phyloP scores from a whole-genome alignment of 2,329 filamentous ascomycete genomes.

The Fonsecaea nubica region DNA sequence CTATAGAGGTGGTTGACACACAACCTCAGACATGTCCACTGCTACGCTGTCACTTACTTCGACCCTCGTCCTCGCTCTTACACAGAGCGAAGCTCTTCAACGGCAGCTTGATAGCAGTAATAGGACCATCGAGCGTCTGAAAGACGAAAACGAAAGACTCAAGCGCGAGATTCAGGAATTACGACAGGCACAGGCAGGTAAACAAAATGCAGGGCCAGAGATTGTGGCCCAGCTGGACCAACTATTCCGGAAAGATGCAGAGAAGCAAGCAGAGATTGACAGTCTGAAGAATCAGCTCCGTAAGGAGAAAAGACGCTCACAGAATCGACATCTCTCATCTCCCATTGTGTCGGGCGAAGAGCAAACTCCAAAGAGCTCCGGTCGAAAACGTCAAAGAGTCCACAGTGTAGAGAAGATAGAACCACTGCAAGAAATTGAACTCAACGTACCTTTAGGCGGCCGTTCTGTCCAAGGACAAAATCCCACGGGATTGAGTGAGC shows the following conservation, averaged over 20 bases:
- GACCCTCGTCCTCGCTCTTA: constrained; percentile 35
- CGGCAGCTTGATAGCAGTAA: constrained; percentile 23
- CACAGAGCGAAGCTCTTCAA: constrained; percentile 43
- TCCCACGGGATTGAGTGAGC: constrained; percentile 20
- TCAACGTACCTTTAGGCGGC: constrained; percentile 10
- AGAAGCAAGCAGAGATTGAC: constrained; percentile 39
- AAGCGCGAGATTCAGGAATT: constrained; percentile 24
- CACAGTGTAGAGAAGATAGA: constrained; percentile 12
- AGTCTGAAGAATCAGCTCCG: constrained; percentile 33
- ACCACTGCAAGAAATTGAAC: constrained; percentile 29
- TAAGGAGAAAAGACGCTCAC: constrained; percentile 29
- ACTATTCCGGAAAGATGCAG: constrained; percentile 36
- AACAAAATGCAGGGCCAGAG: constrained; percentile 4
- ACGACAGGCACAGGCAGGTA: constrained; percentile 6
- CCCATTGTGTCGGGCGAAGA: constrained; percentile 24
- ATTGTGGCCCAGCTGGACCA: constrained; percentile 30
- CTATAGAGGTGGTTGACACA: not conserved
- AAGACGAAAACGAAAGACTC: constrained; percentile 47
- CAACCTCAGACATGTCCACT: not conserved
- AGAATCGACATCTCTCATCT: constrained; percentile 30
- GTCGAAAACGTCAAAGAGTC: constrained; percentile 28
- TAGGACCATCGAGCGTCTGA: constrained; percentile 27
- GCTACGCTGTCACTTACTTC: constrained; percentile 8
- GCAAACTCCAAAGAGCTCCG: constrained; percentile 1
- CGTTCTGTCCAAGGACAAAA: not conserved